Conservation (phyloP, 2,329 filamentous ascomycete genomes). For the Byssothecium circinans region DNA sequence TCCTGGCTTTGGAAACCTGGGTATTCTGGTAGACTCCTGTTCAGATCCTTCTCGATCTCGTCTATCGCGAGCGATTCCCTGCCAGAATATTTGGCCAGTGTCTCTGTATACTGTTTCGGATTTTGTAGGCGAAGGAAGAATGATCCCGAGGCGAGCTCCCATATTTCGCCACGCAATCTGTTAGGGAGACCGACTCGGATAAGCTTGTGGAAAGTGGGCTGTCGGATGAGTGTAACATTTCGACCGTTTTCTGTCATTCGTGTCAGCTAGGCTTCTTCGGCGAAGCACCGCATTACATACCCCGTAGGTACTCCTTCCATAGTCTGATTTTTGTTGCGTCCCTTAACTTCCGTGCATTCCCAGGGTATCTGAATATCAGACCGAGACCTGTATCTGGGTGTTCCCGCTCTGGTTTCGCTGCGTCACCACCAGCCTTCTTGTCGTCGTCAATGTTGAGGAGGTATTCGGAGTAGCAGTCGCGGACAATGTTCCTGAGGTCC, state of each 20-base stretch:
- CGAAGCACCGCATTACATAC: constrained; percentile 34
- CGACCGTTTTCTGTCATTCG: constrained; percentile 74
- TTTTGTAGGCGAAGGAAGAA: constrained; percentile 85
- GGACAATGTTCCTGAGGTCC: constrained; percentile 76
- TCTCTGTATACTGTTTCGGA: constrained; percentile 81
- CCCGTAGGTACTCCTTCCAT: constrained; percentile 91
- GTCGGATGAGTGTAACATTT: constrained; percentile 87
- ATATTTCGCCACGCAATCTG: constrained; percentile 87
- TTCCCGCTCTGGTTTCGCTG: constrained; percentile 51
- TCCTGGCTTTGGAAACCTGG: constrained; percentile 96
- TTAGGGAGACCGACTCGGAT: constrained; percentile 95
- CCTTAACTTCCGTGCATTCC: constrained; percentile 88
- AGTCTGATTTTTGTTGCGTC: constrained; percentile 96
- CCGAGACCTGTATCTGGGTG: constrained; percentile 92
- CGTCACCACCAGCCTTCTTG: constrained; percentile 36
- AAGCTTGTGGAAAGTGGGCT: constrained; percentile 96
- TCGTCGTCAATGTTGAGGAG: constrained; percentile 57
- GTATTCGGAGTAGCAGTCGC: constrained; percentile 78
- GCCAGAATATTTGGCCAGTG: constrained; percentile 78
- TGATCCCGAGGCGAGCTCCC: constrained; percentile 92
- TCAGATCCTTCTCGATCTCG: constrained; percentile 98
- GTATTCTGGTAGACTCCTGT: constrained; percentile 94
- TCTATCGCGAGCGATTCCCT: constrained; percentile 93
- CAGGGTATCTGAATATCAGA: constrained; percentile 90
- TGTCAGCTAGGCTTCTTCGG: constrained; percentile 15